Percentiles rank a stretch among this genome's conserved stretches.
phyloP scores from a whole-genome alignment of 1,284 basidiomycete genomes.

The Porphyrellus sp. region DNA sequence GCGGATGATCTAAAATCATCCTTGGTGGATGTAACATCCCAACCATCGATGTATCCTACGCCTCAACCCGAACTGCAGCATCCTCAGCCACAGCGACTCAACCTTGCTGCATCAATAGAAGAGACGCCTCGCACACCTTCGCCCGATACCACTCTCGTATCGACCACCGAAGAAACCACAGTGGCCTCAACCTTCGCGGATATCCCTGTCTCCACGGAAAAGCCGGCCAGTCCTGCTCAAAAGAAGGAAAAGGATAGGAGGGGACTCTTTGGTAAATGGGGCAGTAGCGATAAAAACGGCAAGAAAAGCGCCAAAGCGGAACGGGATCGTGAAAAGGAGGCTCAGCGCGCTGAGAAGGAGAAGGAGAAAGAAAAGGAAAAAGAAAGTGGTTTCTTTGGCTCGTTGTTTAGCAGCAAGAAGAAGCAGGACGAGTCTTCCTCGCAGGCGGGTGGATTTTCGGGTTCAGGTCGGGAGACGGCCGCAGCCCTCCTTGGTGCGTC shows the following conservation, averaged over 20 bases:
- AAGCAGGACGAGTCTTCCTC: slow-evolving; percentile 64
- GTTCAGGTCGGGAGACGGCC: slow-evolving; percentile 74
- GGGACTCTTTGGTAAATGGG: slow-evolving; percentile 72
- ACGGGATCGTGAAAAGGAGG: slow-evolving; percentile 47
- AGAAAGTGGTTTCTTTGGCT: slow-evolving; percentile 81
- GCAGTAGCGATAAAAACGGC: slow-evolving; percentile 53
- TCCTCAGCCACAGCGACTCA: slow-evolving; percentile 45
- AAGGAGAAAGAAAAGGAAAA: slow-evolving; percentile 41
- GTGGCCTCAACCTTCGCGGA: slow-evolving; percentile 25
- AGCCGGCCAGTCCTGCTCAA: slow-evolving; percentile 35
- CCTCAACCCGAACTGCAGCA: slow-evolving; percentile 54
- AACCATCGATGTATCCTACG: slow-evolving; percentile 17
- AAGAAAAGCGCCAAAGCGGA: slow-evolving; percentile 55
- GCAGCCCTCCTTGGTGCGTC: slow-evolving; percentile 79
- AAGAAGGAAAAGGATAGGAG: slow-evolving; percentile 79
- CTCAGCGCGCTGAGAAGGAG: slow-evolving; percentile 52
- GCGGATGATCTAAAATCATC: slow-evolving; percentile 32
- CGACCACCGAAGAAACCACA: slow-evolving; percentile 32
- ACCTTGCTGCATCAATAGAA: slow-evolving; percentile 33
- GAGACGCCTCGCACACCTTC: slow-evolving; percentile 47
- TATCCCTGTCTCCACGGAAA: slow-evolving; percentile 27
- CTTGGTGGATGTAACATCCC: slow-evolving; percentile 35
- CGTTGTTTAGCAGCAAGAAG: slow-evolving; percentile 82
- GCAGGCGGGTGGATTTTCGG: slow-evolving; percentile 47
- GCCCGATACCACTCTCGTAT: slow-evolving; percentile 34